phyloP scores from a whole-genome alignment of 495 filamentous ascomycete species.

The Aspergillus asperescens region DNA sequence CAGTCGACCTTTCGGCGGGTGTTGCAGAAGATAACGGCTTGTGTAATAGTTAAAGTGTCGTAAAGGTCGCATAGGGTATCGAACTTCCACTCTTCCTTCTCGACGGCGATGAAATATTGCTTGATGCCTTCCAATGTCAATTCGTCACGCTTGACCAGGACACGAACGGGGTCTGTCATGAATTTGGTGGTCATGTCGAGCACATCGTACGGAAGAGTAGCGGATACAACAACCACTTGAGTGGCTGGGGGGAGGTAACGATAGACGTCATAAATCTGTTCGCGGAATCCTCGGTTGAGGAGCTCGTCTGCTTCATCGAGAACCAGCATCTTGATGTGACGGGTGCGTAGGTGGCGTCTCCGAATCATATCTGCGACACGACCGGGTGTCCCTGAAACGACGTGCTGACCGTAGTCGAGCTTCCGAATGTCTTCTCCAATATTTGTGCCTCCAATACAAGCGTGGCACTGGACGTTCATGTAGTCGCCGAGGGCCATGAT shows the following conservation, averaged over 20 bases:
- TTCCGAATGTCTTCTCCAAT: conserved; percentile 96
- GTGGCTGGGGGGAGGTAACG: conserved; percentile 92
- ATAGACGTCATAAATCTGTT: conserved; percentile 99
- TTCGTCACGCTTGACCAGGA: conserved; percentile 99
- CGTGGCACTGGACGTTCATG: conserved; percentile 99
- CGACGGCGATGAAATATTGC: conserved; percentile 98
- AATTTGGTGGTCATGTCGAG: conserved; percentile 99
- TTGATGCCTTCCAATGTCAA: conserved; percentile 97
- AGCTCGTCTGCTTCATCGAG: conserved; percentile 96
- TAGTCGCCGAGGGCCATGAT: conserved; percentile 97
- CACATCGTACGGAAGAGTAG: conserved; percentile 95
- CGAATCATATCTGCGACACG: conserved; percentile 99
- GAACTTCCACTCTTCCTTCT: conserved; percentile 99
- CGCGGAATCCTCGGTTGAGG: conserved; percentile 88
- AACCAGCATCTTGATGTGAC: conserved; percentile 98
- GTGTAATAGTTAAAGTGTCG: conserved; percentile 97
- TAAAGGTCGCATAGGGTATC: conserved; percentile 99
- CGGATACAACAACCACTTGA: conserved; percentile 96
- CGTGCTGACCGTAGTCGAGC: conserved; percentile 93
- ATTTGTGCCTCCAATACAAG: conserved; percentile 97
- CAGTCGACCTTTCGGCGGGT: conserved; percentile 99
- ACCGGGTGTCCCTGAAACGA: conserved; percentile 93
- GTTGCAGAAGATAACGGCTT: conserved; percentile 99
- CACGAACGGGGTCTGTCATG: conserved; percentile 98
- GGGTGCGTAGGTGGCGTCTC: conserved; percentile 86